Conservation (phyloP, 257 asterid genomes). For the Avicennia marina region DNA sequence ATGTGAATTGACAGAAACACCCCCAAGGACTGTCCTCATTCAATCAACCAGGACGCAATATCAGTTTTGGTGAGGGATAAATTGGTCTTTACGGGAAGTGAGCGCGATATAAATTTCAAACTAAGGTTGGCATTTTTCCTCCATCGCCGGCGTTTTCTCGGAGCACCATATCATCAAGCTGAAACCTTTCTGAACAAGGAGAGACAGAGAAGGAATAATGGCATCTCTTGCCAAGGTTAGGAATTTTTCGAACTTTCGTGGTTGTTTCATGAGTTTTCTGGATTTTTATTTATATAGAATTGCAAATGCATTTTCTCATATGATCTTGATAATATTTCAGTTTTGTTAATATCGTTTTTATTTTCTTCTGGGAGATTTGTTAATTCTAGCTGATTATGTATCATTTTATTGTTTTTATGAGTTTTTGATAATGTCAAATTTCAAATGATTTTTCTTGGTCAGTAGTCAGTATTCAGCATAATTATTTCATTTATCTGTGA, state of each 20-base stretch:
- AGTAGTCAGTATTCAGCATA: no score
- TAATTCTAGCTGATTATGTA: no score
- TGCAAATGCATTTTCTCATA: constrained; percentile 6
- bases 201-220: constrained; percentile 17
- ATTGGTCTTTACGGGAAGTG: constrained; percentile 11
- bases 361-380: no score
- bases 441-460: no score
- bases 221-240: constrained; percentile 37
- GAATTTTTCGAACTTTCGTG: background rate
- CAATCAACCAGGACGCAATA: constrained; percentile 36
- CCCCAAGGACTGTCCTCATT: background rate
- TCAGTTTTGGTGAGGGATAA: background rate
- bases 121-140: background rate
- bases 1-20: constrained; percentile 23
- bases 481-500: no score
- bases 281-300: background rate
- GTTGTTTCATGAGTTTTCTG: background rate
- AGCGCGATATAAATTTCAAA: background rate
- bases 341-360: no score
- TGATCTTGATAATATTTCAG: no score
- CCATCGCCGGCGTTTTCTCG: constrained; percentile 11
- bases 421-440: no score
- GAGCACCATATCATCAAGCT: constrained; percentile 8
- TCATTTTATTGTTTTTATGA: no score
- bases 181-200: background rate